These are phyloP conservation scores for Heritiera littoralis DNA, from an alignment of 345 rosid genomes.

Conservation along the genomic window DNA sequence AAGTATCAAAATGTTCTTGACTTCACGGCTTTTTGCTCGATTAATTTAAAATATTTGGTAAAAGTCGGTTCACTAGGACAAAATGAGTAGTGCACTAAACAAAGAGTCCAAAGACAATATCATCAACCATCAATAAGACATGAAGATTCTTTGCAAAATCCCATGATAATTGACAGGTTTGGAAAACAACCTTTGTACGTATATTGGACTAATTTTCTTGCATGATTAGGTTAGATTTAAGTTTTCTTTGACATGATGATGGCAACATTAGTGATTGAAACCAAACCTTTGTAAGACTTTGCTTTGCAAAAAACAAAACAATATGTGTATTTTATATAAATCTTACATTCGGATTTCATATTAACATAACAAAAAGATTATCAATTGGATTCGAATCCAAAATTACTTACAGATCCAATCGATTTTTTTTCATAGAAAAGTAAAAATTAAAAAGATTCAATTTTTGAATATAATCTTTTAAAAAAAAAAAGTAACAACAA, in stretches of 20 bases:
- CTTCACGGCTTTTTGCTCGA: not conserved
- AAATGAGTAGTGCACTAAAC: not conserved
- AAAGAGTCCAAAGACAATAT: not conserved
- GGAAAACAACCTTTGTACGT: not conserved
- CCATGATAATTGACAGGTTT: not conserved
- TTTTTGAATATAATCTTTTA: no score
- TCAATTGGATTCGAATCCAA: no score
- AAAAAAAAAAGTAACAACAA: no score
- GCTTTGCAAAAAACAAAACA: not conserved
- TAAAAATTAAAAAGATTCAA: no score
- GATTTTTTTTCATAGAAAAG: no score
- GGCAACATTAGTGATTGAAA: not conserved
- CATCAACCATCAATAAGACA: not conserved
- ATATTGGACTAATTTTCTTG: not conserved
- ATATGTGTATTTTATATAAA: not conserved
- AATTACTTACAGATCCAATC: no score
- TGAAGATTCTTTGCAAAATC: not conserved
- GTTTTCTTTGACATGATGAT: not conserved
- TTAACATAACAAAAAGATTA: no score
- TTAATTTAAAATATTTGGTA: not conserved
- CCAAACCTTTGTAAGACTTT: not conserved
- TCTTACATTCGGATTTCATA: no score
- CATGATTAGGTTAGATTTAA: not conserved
- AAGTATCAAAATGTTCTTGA: not conserved
- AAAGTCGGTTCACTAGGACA: conserved; percentile 2